Evolutionary conservation across 2,329 filamentous ascomycete genomes (phyloP), one percentile per base, ranked within the genome.

Genomic region (Sarocladium brachiariae): DNA sequence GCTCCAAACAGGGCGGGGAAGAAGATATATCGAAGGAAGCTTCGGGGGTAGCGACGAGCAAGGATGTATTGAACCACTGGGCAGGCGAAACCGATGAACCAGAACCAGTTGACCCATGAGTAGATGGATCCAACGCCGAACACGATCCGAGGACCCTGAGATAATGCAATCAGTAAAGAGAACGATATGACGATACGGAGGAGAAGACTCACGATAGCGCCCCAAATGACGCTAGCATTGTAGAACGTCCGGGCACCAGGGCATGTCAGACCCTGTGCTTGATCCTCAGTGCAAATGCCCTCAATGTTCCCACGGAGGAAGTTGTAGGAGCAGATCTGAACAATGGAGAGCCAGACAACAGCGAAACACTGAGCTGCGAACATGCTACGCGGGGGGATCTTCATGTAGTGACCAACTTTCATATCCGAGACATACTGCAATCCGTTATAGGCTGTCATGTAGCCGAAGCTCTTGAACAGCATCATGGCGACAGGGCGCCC

Each of bases 201-300:
- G 7, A 18, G 19, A 24, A 21, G 13, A 49, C 46, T 49, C 23
- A 49, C 46, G 51, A 84, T 80, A 16, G 80, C 70, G 52, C 81
- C 81, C 80, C 80, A 82, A 51, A 81, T 75, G 5, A 82, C 70
- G 18, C 76, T 79, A 23, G 75, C 75, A 21, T 77, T 80, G 66
- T 78, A 83, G 60, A 83, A 83, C 0, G 80, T 78, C 21, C 73
- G 73, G 14, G 75, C 76, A 31, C 72, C 70, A 8, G 80, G 80
- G 58, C 80, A 83, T 19, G 68, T 77, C 57, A 81, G 76, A 48
- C 75, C 72, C 57, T 75, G 72, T 2, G 59, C 25, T 55, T 81
- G 76, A 0, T 69, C 33, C 0, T 59, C 50, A 1, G 68, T 70
- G 64, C 81, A 84, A 24, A 84, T 71, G 5, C 70, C 69, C 1